phyloP scores from a whole-genome alignment of 768 basidiomycete genomes.

The Russula sp. region DNA sequence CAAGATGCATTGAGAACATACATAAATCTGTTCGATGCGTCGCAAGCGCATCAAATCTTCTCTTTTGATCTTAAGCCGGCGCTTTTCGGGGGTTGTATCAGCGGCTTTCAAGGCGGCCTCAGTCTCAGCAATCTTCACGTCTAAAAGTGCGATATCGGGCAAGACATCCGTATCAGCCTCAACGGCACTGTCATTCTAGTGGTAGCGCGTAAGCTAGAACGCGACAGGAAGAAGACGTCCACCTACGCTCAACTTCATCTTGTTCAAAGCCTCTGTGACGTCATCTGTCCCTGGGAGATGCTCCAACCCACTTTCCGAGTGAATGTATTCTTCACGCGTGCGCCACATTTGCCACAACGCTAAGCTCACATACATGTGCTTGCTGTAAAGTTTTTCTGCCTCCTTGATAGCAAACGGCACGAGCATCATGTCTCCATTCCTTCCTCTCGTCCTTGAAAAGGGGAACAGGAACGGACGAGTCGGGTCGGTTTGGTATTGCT shows the following conservation, averaged over 20 bases:
- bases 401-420: constrained; percentile 96
- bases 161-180: constrained; percentile 59
- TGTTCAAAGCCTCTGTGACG: constrained; percentile 40
- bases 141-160: constrained; percentile 65
- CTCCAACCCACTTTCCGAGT: constrained; percentile 86
- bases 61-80: constrained; percentile 59
- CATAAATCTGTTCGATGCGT: constrained; percentile 90
- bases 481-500: constrained; percentile 98
- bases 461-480: constrained; percentile 91
- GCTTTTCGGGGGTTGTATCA: constrained; percentile 45
- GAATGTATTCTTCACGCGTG: constrained; percentile 92
- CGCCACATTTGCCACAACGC: constrained; percentile 93
- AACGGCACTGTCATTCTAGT: constrained; percentile 12
- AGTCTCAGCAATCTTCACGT: constrained; percentile 68
- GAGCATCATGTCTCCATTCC: constrained; percentile 51
- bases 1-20: constrained; percentile 35
- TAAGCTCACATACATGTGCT: constrained; percentile 86
- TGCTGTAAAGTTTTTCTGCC: constrained; percentile 83
- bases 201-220: constrained; percentile 1
- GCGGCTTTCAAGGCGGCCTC: constrained; percentile 46
- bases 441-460: constrained; percentile 64
- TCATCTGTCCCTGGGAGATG: constrained; percentile 65
- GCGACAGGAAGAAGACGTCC: background rate
- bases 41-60: constrained; percentile 84
- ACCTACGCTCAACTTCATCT: constrained; percentile 29